Evolutionary conservation across 2,329 filamentous ascomycete genomes (phyloP).

Genomic region (Colletotrichum musae): DNA sequence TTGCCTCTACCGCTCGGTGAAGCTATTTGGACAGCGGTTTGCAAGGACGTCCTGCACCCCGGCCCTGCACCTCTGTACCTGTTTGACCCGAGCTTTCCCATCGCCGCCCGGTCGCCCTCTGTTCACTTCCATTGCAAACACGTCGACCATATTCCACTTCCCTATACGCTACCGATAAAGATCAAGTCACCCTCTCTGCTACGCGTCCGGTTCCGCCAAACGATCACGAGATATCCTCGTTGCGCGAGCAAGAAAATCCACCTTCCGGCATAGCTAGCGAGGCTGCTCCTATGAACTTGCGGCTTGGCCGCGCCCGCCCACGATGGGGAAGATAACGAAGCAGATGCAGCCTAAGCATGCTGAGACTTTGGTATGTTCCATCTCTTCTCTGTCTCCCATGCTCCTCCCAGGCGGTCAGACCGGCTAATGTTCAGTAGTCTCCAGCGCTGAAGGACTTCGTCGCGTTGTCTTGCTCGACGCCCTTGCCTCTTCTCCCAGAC

Average conservation of each 20-base stretch:
- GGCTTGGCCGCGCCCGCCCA: constrained; percentile 72
- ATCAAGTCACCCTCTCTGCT: neutral
- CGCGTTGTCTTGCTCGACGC: constrained; percentile 74
- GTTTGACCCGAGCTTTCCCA: constrained; percentile 38
- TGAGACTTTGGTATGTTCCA: constrained; percentile 72
- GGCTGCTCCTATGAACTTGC: constrained; percentile 56
- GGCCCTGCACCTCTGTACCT: constrained; percentile 49
- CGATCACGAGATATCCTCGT: constrained; percentile 18
- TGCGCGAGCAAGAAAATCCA: constrained; percentile 29
- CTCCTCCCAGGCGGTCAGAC: constrained; percentile 7
- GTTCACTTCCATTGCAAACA: constrained; percentile 10
- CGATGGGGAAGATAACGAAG: constrained; percentile 79
- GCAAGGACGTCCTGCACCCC: constrained; percentile 58
- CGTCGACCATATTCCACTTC: neutral
- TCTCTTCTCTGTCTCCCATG: constrained; percentile 33
- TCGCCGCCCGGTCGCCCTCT: constrained; percentile 21
- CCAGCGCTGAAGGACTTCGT: constrained; percentile 89
- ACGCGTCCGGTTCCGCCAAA: constrained; percentile 34
- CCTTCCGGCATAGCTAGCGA: constrained; percentile 36
- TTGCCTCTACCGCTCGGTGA: constrained; percentile 42
- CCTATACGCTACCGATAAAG: constrained; percentile 14
- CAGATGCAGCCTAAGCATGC: constrained; percentile 76
- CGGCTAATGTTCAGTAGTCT: constrained; percentile 71
- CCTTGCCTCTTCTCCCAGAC: constrained; percentile 82
- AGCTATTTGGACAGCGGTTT: constrained; percentile 48